Percentiles rank a stretch among this genome's conserved stretches.
Conservation (phyloP, 495 filamentous ascomycete genomes). For the Daldinia caldariorum region DNA sequence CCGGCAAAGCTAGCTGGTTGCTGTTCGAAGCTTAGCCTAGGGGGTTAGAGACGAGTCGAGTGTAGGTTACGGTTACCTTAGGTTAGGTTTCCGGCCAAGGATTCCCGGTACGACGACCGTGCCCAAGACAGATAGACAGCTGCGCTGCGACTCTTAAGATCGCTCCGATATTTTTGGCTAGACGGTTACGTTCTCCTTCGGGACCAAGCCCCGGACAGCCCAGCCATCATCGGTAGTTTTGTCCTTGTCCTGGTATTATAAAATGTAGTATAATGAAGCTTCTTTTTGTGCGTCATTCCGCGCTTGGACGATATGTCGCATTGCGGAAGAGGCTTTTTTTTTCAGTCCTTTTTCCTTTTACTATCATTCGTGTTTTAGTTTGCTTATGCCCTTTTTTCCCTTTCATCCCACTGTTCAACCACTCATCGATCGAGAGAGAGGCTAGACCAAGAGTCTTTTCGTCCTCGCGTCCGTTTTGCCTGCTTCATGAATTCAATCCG, state of each 20-base stretch:
- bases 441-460: background rate
- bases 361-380: background rate
- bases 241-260: conserved; percentile 19
- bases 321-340: conserved; percentile 31
- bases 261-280: conserved; percentile 17
- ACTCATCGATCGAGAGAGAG: background rate
- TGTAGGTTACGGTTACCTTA: too few relatives aligned
- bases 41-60: conserved; percentile 17
- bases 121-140: conserved; percentile 43
- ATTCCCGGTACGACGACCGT: conserved; percentile 45
- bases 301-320: conserved; percentile 29
- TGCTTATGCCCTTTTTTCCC: background rate
- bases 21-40: conserved; percentile 44
- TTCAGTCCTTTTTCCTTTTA: background rate
- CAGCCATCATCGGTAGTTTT: conserved; percentile 42
- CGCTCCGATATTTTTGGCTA: conserved; percentile 45
- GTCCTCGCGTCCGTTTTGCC: conserved; percentile 7
- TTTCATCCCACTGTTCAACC: conserved; percentile 2
- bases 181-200: conserved; percentile 44
- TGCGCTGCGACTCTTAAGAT: conserved; percentile 45
- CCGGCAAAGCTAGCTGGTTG: conserved; percentile 36
- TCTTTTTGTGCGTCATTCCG: conserved; percentile 37
- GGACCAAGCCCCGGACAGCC: conserved; percentile 41
- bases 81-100: conserved; percentile 33
- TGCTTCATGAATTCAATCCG: conserved; percentile 26